Evolutionary conservation across 129 eudicot species (phyloP).

Genomic region (Saussurea involucrata): DNA sequence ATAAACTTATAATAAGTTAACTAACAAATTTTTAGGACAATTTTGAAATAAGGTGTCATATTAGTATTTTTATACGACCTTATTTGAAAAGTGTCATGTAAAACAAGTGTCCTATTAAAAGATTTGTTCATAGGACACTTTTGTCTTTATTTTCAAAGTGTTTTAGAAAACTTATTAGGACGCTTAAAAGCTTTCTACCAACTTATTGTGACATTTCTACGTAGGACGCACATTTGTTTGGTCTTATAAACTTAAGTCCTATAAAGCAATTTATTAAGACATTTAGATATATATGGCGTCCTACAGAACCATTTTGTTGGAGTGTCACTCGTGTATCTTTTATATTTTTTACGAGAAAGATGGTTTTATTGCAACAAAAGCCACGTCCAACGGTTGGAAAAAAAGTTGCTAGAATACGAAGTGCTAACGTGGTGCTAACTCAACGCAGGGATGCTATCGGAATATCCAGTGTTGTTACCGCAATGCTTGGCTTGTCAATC

Average conservation of each 20-base stretch:
- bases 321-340: background rate
- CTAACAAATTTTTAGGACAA: background rate
- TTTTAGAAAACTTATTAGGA: background rate
- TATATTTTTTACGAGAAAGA: background rate
- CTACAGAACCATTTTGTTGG: background rate
- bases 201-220: background rate
- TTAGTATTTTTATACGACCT: background rate
- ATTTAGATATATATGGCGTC: background rate
- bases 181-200: background rate
- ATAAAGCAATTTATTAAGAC: background rate
- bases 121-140: background rate
- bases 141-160: background rate
- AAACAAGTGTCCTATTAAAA: background rate
- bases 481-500: constrained; percentile 74
- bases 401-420: background rate
- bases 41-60: background rate
- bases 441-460: constrained; percentile 53
- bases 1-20: too few species aligned
- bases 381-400: background rate
- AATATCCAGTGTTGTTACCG: constrained; percentile 74
- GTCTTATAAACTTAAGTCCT: background rate
- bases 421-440: background rate
- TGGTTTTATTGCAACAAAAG: background rate
- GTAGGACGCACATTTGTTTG: background rate
- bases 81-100: background rate